Base-by-base conservation (phyloP, 129 eudicot genomes). In the Chrysanthemum lavandulifolium region DNA sequence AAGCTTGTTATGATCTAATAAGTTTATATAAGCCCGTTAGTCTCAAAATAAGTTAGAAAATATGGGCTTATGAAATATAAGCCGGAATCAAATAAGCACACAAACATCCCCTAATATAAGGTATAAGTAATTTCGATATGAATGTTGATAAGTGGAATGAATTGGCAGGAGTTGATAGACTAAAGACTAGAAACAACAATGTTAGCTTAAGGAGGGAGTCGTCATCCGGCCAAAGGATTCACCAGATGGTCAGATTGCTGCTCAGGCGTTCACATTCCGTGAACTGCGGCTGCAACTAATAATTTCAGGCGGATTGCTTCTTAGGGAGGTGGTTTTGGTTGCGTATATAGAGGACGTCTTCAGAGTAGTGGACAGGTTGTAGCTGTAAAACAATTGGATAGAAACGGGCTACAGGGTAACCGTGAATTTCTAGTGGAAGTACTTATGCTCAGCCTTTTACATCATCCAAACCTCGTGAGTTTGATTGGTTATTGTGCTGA, bases 261-360 rank as follows among this genome's bases (percentile, higher is more conserved):
- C 83, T 25, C 74, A 67, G 36, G 68, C 86, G 0, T 91, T 91
- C 73, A 80, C 96, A 12, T 86, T 88, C 63, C 88, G 90, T 61
- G 95, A 91, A 53, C 95, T 58, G 85, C 86, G 48, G 74, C 76
- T 10, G 91, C 88, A 12, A 86, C 97, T 19, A 81, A 83, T 47
- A 86, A 88, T 75, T 91, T 91, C 61, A 74, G 79, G 58, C 85
- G 36, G 80, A 83, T 19, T 81, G 82, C 77, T 78, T 81, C 72
- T 77, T 91, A 15, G 97, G 97, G 50, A 95, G 97, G 97, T 58
- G 97, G 97, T 3, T 91, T 91, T 72, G 97, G 97, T 47, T 82
- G 88, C 21, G 97, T 91, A 68, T 91, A 88, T 80, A 91, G 79
- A 77, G 97, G 97, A 18, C 82, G 78, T 49, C 83, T 91, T 27